These are phyloP conservation scores for Helianthus tuberosus DNA, from an alignment of 129 eudicot species.

Conservation along the genomic window DNA sequence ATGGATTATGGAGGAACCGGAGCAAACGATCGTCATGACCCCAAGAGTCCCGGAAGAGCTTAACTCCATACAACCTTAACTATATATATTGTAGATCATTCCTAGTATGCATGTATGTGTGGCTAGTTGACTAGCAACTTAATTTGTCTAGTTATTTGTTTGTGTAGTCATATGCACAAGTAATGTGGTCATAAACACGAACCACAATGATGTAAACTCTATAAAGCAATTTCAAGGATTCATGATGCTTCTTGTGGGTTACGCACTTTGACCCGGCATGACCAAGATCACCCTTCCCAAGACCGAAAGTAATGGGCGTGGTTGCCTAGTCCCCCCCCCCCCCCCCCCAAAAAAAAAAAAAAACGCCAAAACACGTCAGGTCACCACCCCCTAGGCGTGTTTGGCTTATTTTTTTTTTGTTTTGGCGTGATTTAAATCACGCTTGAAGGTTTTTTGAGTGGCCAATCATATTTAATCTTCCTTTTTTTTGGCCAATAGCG, in stretches of 20 bases:
- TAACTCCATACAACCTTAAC: constrained; percentile 20
- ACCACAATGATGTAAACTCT: constrained; percentile 24
- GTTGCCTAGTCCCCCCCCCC: too few species aligned
- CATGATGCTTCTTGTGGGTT: neutral
- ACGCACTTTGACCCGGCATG: too few species aligned
- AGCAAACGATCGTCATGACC: constrained; percentile 38
- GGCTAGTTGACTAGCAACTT: neutral
- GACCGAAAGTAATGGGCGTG: too few species aligned
- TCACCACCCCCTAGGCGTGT: too few species aligned
- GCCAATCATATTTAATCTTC: too few species aligned
- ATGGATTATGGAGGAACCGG: constrained; percentile 40
- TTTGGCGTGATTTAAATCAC: too few species aligned
- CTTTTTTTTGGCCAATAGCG: too few species aligned
- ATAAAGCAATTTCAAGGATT: constrained; percentile 11
- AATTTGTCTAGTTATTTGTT: constrained; percentile 10
- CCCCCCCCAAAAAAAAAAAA: too few species aligned
- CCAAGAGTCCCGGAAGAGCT: constrained; percentile 31
- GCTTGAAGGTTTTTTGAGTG: too few species aligned
- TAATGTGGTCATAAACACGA: constrained; percentile 9
- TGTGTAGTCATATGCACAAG: neutral
- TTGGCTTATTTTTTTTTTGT: too few species aligned
- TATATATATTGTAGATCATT: constrained; percentile 13
- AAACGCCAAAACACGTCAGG: too few species aligned
- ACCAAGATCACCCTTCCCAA: too few species aligned
- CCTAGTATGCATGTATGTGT: neutral